A percentile compares a stretch with the other conserved stretches of the same genome.
These are phyloP conservation scores for Ustilago trichophora DNA, from an alignment of 1,284 basidiomycete genomes.

Conservation along the genomic window DNA sequence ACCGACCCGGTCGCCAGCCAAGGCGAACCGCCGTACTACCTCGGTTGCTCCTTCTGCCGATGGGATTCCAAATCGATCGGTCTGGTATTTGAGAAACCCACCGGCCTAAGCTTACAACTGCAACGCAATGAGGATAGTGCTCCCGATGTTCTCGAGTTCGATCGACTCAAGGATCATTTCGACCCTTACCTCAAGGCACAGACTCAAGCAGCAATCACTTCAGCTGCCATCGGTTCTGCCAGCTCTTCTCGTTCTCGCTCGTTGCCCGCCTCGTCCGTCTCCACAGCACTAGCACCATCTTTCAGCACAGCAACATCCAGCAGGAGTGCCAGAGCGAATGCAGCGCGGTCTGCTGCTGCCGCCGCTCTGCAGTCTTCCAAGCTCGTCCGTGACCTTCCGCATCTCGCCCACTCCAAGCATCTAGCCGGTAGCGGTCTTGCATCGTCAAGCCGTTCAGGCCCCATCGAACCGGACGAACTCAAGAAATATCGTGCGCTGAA, in stretches of 20 bases:
- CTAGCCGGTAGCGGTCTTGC: conserved; percentile 3
- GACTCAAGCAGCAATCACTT: conserved; percentile 34
- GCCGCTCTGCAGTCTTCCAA: conserved; percentile 42
- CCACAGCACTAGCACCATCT: conserved; percentile 1
- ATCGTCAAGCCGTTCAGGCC: conserved; percentile 5
- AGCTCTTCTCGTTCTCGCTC: conserved; percentile 17
- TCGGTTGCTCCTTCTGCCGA: conserved; percentile 88
- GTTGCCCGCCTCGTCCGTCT: background rate
- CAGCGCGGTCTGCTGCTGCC: conserved; percentile 30
- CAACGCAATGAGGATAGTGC: conserved; percentile 44
- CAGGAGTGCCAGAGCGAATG: conserved; percentile 19
- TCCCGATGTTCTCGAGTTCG: conserved; percentile 46
- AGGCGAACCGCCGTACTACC: conserved; percentile 86
- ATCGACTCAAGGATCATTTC: conserved; percentile 52
- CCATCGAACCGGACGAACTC: conserved; percentile 43
- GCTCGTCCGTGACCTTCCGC: conserved; percentile 52
- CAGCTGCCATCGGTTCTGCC: conserved; percentile 32
- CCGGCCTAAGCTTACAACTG: conserved; percentile 74
- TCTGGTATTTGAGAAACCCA: conserved; percentile 93
- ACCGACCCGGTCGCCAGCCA: conserved; percentile 67
- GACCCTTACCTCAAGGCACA: conserved; percentile 46
- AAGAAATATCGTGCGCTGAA: conserved; percentile 45
- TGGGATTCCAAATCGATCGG: conserved; percentile 93
- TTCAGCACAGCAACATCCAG: background rate
- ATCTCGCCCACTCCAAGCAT: conserved; percentile 18